These are phyloP conservation scores for Leccinum fuscescens DNA, from an alignment of 1,284 basidiomycete species.

Conservation along the genomic window DNA sequence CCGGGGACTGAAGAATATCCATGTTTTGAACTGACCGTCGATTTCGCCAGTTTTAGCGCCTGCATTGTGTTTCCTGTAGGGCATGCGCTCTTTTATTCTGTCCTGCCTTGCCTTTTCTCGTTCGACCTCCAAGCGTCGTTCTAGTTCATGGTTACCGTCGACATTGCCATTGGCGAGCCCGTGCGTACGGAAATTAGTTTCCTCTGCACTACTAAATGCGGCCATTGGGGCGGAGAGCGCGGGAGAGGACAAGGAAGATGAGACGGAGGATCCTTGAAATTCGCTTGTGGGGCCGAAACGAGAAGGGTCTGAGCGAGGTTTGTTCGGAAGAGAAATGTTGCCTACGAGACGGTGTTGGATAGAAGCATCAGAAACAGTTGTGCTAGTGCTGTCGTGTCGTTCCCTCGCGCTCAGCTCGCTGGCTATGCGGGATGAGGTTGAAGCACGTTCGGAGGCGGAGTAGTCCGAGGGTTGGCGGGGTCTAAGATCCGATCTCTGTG, in stretches of 20 bases:
- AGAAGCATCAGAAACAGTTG: conserved; percentile 42
- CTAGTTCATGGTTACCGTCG: conserved; percentile 48
- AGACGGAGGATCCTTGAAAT: conserved; percentile 24
- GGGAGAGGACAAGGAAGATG: conserved; percentile 42
- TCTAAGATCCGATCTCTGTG: conserved; percentile 56
- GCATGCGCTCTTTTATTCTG: conserved; percentile 63
- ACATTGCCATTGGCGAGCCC: conserved; percentile 53
- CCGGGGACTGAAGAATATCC: neutral
- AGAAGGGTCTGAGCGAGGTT: conserved; percentile 33
- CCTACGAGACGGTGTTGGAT: conserved; percentile 28
- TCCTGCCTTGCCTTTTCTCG: conserved; percentile 60
- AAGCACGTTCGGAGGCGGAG: conserved; percentile 42
- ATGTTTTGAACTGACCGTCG: conserved; percentile 54
- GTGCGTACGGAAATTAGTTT: conserved; percentile 45
- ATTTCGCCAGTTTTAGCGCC: conserved; percentile 68
- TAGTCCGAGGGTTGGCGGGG: conserved; percentile 43
- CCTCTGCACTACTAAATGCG: conserved; percentile 65
- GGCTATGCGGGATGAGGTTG: conserved; percentile 32
- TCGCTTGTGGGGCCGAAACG: conserved; percentile 35
- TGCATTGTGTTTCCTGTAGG: conserved; percentile 52
- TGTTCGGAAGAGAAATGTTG: conserved; percentile 31
- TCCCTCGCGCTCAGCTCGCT: conserved; percentile 34
- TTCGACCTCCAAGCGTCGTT: conserved; percentile 57
- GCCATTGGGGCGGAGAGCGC: conserved; percentile 55
- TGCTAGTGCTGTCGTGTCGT: conserved; percentile 37